These are phyloP conservation scores for Litsea cubeba DNA, from an alignment of 164 flowering plant species.

Conservation along the genomic window DNA sequence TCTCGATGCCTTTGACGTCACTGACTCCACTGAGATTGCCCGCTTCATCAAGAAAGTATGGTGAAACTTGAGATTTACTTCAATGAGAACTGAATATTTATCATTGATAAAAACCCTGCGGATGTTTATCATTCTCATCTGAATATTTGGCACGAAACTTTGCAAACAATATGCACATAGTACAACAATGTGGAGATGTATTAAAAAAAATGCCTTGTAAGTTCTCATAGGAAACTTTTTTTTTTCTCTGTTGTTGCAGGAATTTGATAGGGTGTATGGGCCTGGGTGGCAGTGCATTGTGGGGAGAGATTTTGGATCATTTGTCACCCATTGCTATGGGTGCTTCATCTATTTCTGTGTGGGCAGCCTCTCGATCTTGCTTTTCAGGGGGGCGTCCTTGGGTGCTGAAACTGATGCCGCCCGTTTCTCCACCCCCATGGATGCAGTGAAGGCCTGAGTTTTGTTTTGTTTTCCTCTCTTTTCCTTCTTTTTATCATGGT, in stretches of 20 bases:
- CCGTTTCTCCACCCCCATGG: constrained; percentile 25
- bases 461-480: constrained; percentile 4
- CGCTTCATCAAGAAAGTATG: constrained; percentile 66
- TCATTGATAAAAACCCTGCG: neutral
- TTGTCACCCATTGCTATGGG: constrained; percentile 76
- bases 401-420: constrained; percentile 17
- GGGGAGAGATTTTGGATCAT: constrained; percentile 91
- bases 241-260: constrained; percentile 34
- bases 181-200: too few relatives aligned
- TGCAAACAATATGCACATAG: too few relatives aligned
- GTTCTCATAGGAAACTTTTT: too few relatives aligned
- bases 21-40: constrained; percentile 35
- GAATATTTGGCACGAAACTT: neutral
- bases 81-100: too few relatives aligned
- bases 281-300: constrained; percentile 19
- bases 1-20: constrained; percentile 28
- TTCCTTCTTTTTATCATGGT: neutral
- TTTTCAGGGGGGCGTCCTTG: constrained; percentile 52
- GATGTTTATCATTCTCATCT: neutral
- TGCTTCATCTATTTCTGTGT: constrained; percentile 71
- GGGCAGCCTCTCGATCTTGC: constrained; percentile 71
- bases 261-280: constrained; percentile 47
- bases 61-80: too few relatives aligned
- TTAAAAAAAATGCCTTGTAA: too few relatives aligned
- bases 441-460: constrained; percentile 27